Evolutionary conservation across 176 grass and related monocot species (phyloP), one percentile per base, ranked within the genome.

Genomic region (Oryza meyeriana): DNA sequence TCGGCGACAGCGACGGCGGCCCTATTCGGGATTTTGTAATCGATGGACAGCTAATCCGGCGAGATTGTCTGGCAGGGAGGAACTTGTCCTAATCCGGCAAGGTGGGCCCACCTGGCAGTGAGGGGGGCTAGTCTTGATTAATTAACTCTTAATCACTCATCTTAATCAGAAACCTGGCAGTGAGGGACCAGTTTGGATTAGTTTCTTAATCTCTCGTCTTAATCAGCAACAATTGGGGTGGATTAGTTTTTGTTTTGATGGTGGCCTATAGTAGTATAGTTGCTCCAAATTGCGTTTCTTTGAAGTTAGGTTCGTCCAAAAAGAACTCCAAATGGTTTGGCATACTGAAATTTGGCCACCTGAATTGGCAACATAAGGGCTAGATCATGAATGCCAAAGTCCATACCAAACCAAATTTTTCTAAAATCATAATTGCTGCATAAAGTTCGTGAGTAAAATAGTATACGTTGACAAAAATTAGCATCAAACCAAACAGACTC

Each of bases 1-100:
- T 57, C 72, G 55, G 18, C 9, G 76, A 85, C n/a, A 59, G 30
- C 72, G 73, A 85, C 34, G 50, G 25, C 67, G 5, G 17, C 24
- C 26, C 44, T 22, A 41, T 69, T 10, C 22, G 44, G 26, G 32
- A 24, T 27, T 69, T 58, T 33, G 27, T 66, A 22, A 79, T 34
- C 36, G 4, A 64, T 8, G 61, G 38, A 27, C 18, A 30, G 40
- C 27, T 44, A 28, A 22, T 40, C 59, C 25, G 22, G 16, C n/a
- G 28, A 66, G 2, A 17, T 66, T 8, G 17, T 66, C 31, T 29
- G 61, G 27, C 1, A 2, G 3, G 0, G 2, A 33, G 26, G 64
- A 5, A 29, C 1, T 7, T 2, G 1, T 6, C 6, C 4, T 64
- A 42, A 22, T 40, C 36, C 25, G 5, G 31, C 8, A 34, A 34